Evolutionary conservation across 169 alveolate genomes (phyloP).

Genomic region (Babesia ovata): DNA sequence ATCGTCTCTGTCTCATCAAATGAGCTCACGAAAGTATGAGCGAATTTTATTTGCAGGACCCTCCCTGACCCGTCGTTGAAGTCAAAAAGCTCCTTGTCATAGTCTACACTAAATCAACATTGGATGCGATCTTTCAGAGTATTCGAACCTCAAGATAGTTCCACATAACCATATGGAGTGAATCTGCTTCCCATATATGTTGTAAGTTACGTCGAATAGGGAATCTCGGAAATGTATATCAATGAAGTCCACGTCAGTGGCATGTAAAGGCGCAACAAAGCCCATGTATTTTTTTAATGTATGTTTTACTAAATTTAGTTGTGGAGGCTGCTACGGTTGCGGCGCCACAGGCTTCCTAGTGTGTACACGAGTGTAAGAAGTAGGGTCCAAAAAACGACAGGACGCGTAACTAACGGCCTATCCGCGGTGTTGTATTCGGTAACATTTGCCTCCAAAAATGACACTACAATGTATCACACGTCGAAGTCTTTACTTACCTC

Average conservation of each 20-base stretch:
- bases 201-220: slow-evolving; percentile 55
- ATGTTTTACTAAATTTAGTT: neutral
- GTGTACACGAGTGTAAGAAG: slow-evolving; percentile 1
- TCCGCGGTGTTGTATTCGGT: neutral
- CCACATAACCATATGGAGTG: slow-evolving; percentile 64
- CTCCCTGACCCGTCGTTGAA: slow-evolving; percentile 59
- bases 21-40: neutral
- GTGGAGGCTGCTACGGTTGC: neutral
- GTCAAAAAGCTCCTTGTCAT: slow-evolving; percentile 40
- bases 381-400: slow-evolving; percentile 14
- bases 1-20: neutral
- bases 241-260: slow-evolving; percentile 57
- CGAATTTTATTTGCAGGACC: slow-evolving; percentile 42
- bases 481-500: neutral
- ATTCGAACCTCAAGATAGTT: slow-evolving; percentile 29
- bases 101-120: slow-evolving; percentile 18
- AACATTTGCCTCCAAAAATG: slow-evolving; percentile 18
- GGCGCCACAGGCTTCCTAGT: neutral
- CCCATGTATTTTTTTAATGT: slow-evolving; percentile 1
- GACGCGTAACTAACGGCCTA: neutral
- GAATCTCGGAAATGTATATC: slow-evolving; percentile 56
- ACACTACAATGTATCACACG: neutral
- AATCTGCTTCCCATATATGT: slow-evolving; percentile 43
- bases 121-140: neutral
- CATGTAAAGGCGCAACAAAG: slow-evolving; percentile 50